Conservation (phyloP, 768 basidiomycete species). For the Mycena galericulata region DNA sequence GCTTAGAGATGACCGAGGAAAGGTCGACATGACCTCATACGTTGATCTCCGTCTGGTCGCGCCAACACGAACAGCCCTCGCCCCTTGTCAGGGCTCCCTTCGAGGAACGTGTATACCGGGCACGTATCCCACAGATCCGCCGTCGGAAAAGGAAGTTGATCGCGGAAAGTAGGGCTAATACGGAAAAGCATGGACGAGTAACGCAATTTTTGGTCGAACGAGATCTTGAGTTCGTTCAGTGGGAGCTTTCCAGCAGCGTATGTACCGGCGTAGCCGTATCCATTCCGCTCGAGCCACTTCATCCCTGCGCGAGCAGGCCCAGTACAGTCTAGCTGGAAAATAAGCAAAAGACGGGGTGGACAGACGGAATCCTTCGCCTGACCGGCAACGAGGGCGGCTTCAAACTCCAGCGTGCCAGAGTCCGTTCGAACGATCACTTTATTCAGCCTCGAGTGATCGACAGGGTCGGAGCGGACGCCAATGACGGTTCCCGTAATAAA, state of each 20-base stretch:
- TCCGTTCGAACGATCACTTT: constrained; percentile 33
- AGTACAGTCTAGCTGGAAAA: constrained; percentile 48
- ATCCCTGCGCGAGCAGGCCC: constrained; percentile 41
- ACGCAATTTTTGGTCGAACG: constrained; percentile 40
- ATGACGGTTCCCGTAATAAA: constrained; percentile 43
- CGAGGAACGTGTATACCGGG: constrained; percentile 16
- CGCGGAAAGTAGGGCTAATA: constrained; percentile 21
- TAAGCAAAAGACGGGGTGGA: not conserved
- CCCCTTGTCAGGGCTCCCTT: constrained; percentile 25
- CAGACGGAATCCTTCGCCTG: not conserved
- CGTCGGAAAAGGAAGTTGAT: constrained; percentile 31
- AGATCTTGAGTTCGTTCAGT: constrained; percentile 29
- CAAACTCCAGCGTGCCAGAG: constrained; percentile 25
- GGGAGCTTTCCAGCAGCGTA: constrained; percentile 19
- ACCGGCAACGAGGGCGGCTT: constrained; percentile 42
- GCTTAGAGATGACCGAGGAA: not conserved
- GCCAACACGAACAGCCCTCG: constrained; percentile 24
- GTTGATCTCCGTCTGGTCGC: constrained; percentile 3
- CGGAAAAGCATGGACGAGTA: constrained; percentile 34
- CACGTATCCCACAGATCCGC: constrained; percentile 20
- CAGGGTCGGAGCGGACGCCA: constrained; percentile 31
- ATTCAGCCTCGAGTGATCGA: constrained; percentile 21
- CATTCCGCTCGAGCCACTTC: constrained; percentile 39
- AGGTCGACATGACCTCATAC: not conserved
- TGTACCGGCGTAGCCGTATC: constrained; percentile 28